These are phyloP conservation scores for Graphilbum ipis-grandicollis DNA, from an alignment of 2,329 filamentous ascomycete species.

Conservation along the genomic window DNA sequence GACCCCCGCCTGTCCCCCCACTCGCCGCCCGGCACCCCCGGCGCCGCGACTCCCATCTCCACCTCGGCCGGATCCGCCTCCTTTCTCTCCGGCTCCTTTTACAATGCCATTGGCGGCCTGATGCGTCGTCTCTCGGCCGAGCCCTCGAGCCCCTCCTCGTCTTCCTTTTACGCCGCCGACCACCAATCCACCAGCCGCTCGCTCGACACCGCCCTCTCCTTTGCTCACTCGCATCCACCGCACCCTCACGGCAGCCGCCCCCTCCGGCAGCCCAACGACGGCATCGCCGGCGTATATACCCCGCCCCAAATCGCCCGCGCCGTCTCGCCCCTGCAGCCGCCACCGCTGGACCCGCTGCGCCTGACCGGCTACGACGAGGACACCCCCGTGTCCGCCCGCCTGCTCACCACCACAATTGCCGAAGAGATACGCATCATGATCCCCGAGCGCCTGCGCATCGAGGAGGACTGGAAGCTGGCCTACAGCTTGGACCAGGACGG, in stretches of 20 bases:
- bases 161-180: neutral
- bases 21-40: slow-evolving; percentile 5
- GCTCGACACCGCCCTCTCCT: neutral
- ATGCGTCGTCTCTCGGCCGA: slow-evolving; percentile 49
- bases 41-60: slow-evolving; percentile 9
- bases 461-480: slow-evolving; percentile 69
- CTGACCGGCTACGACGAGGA: slow-evolving; percentile 46
- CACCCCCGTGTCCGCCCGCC: slow-evolving; percentile 40
- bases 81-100: slow-evolving; percentile 16
- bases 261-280: too few relatives aligned
- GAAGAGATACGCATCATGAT: slow-evolving; percentile 87
- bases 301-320: slow-evolving; percentile 32
- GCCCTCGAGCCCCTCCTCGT: slow-evolving; percentile 12
- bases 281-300: slow-evolving; percentile 16
- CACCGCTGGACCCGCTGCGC: slow-evolving; percentile 66
- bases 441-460: slow-evolving; percentile 70
- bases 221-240: neutral
- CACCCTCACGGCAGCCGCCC: too few relatives aligned
- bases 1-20: neutral
- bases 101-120: slow-evolving; percentile 39
- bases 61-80: slow-evolving; percentile 14
- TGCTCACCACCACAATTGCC: slow-evolving; percentile 58
- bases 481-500: slow-evolving; percentile 91
- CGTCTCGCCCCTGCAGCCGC: slow-evolving; percentile 68
- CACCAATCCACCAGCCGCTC: neutral